Conservation (phyloP, 2,329 filamentous ascomycete genomes). For the Beauveria rudraprayagi region DNA sequence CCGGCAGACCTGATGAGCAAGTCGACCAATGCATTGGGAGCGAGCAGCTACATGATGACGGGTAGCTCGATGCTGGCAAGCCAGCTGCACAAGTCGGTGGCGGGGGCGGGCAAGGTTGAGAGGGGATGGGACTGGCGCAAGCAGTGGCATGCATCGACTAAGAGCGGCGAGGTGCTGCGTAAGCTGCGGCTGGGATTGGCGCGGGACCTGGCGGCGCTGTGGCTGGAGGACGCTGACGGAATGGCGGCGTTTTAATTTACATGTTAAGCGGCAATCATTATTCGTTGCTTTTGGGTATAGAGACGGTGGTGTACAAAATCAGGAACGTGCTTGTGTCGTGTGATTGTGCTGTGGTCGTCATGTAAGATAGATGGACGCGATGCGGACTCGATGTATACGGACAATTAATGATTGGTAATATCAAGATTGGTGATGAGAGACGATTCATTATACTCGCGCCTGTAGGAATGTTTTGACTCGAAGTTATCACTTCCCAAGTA, state of each 20-base stretch:
- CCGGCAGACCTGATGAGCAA: conserved; percentile 57
- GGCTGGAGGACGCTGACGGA: conserved; percentile 58
- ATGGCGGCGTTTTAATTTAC: conserved; percentile 32
- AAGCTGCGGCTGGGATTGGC: conserved; percentile 67
- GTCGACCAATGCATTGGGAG: conserved; percentile 48
- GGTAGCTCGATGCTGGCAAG: conserved; percentile 64
- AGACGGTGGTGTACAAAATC: conserved; percentile 3
- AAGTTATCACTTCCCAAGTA: no score
- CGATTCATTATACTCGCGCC: neutral
- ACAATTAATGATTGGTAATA: neutral
- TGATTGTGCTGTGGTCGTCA: neutral
- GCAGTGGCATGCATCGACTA: conserved; percentile 62
- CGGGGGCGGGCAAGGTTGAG: conserved; percentile 44
- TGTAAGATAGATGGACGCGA: conserved; percentile 1
- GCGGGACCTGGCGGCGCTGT: conserved; percentile 62
- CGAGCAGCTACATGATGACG: conserved; percentile 60
- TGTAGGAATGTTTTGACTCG: no score
- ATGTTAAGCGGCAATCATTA: neutral
- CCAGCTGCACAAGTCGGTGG: conserved; percentile 52
- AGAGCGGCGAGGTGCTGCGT: conserved; percentile 61
- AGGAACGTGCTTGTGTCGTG: neutral
- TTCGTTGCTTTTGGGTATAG: neutral
- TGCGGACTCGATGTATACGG: neutral
- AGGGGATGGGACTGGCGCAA: conserved; percentile 71
- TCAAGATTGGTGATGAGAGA: no score